Evolutionary conservation across 768 basidiomycete species (phyloP).

Genomic region (Strobilomyces echinocephalus): DNA sequence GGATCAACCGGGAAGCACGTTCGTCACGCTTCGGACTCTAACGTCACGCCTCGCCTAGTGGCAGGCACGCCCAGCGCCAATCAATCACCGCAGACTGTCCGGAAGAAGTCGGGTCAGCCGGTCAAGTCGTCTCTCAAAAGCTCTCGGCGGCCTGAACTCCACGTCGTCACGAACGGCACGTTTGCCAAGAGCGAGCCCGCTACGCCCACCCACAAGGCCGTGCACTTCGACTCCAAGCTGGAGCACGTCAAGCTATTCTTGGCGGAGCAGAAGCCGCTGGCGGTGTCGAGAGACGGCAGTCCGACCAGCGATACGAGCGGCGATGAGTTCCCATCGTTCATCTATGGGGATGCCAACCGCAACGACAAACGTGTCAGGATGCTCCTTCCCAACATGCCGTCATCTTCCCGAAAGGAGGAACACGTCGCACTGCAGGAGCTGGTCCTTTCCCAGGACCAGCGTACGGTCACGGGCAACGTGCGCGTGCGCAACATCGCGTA

Average conservation of each 20-base stretch:
- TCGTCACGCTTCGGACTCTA: conserved; percentile 25
- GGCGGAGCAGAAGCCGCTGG: conserved; percentile 90
- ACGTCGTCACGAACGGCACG: conserved; percentile 45
- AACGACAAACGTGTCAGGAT: conserved; percentile 46
- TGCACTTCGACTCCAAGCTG: conserved; percentile 88
- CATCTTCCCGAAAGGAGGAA: conserved; percentile 32
- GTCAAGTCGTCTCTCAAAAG: conserved; percentile 89
- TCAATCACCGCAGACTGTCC: conserved; percentile 40
- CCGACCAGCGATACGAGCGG: conserved; percentile 80
- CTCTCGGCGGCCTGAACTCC: conserved; percentile 49
- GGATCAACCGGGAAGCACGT: conserved; percentile 15
- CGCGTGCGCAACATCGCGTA: conserved; percentile 84
- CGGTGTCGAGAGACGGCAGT: conserved; percentile 87
- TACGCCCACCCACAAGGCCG: conserved; percentile 80
- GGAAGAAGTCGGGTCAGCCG: conserved; percentile 93
- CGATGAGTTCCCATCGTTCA: conserved; percentile 73
- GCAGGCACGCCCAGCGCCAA: background rate
- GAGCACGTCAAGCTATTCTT: conserved; percentile 95
- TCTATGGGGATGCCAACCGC: conserved; percentile 44
- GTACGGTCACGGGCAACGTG: conserved; percentile 64
- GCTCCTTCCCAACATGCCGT: conserved; percentile 65
- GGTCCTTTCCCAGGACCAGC: conserved; percentile 46
- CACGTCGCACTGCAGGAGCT: conserved; percentile 56
- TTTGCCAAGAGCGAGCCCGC: conserved; percentile 70
- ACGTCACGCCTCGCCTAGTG: background rate